These are phyloP conservation scores for Teunomyces atbi DNA, from an alignment of 805 yeast genomes.

Conservation along the genomic window DNA sequence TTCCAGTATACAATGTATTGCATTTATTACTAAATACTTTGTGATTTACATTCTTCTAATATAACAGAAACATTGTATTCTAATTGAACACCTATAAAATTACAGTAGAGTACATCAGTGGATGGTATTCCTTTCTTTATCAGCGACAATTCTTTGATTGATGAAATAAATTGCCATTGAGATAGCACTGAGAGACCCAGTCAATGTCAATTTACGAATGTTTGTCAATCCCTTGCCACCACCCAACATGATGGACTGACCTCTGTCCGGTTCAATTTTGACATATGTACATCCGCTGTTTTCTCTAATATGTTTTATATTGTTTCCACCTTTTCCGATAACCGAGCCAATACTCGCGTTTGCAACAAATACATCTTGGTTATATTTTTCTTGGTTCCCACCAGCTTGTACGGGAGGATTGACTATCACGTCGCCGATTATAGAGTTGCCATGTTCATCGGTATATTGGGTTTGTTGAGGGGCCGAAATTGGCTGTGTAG, in stretches of 20 bases:
- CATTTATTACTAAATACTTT: not conserved
- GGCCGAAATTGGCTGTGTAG: constrained; percentile 2
- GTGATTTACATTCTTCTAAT: not conserved
- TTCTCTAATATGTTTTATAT: constrained; percentile 72
- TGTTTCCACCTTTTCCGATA: constrained; percentile 84
- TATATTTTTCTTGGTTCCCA: constrained; percentile 48
- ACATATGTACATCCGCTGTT: constrained; percentile 72
- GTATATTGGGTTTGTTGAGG: constrained; percentile 31
- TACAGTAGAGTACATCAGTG: constrained; percentile 3
- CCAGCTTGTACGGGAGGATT: constrained; percentile 35
- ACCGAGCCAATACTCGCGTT: constrained; percentile 78
- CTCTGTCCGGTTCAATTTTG: constrained; percentile 60
- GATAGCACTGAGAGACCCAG: constrained; percentile 65
- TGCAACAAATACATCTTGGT: constrained; percentile 74
- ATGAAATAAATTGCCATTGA: constrained; percentile 72
- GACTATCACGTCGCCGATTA: constrained; percentile 44
- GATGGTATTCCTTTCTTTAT: constrained; percentile 48
- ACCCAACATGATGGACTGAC: constrained; percentile 48
- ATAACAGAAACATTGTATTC: not conserved
- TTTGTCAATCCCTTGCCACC: constrained; percentile 43
- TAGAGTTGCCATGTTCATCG: constrained; percentile 44
- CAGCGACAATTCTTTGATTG: constrained; percentile 68
- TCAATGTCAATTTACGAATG: constrained; percentile 60
- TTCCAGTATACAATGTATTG: not conserved
- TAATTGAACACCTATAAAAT: not conserved